Percentiles rank a stretch among this genome's conserved stretches.
phyloP scores from a whole-genome alignment of 2,329 filamentous ascomycete genomes.

The Zymoseptoria pseudotritici region DNA sequence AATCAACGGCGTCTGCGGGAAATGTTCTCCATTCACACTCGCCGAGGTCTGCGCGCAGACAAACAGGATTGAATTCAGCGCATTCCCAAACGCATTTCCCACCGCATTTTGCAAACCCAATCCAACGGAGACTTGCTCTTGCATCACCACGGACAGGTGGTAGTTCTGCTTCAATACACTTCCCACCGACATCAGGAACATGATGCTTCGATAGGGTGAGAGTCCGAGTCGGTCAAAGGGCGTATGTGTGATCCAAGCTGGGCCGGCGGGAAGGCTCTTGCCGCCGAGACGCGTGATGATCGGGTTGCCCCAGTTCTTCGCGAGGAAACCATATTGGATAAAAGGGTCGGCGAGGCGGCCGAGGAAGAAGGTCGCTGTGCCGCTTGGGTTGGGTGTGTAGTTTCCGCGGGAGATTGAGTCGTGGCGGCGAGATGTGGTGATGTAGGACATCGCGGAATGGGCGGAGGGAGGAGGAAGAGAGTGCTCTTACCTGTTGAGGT shows the following conservation, averaged over 20 bases:
- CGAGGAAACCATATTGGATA: slow-evolving; percentile 45
- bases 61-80: slow-evolving; percentile 49
- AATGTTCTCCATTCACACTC: slow-evolving; percentile 32
- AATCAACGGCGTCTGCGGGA: slow-evolving; percentile 38
- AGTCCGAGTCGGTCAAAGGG: slow-evolving; percentile 38
- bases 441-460: slow-evolving; percentile 8
- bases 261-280: slow-evolving; percentile 35
- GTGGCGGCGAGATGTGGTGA: slow-evolving; percentile 4
- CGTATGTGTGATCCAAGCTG: slow-evolving; percentile 34
- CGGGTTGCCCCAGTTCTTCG: slow-evolving; percentile 33
- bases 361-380: slow-evolving; percentile 37
- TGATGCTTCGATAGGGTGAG: slow-evolving; percentile 43
- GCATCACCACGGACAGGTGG: slow-evolving; percentile 42
- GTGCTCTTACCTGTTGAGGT: not conserved
- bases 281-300: slow-evolving; percentile 44
- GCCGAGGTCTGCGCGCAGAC: slow-evolving; percentile 44
- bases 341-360: slow-evolving; percentile 41
- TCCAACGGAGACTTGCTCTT: slow-evolving; percentile 43
- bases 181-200: slow-evolving; percentile 49
- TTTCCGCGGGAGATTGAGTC: slow-evolving; percentile 34
- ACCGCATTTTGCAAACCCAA: slow-evolving; percentile 39
- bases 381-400: slow-evolving; percentile 33
- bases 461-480: not conserved
- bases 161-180: slow-evolving; percentile 50
- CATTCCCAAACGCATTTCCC: slow-evolving; percentile 52